Evolutionary conservation across 805 yeast species (phyloP), one percentile per base, ranked within the genome.

Genomic region (Kodamaea sagamina): DNA sequence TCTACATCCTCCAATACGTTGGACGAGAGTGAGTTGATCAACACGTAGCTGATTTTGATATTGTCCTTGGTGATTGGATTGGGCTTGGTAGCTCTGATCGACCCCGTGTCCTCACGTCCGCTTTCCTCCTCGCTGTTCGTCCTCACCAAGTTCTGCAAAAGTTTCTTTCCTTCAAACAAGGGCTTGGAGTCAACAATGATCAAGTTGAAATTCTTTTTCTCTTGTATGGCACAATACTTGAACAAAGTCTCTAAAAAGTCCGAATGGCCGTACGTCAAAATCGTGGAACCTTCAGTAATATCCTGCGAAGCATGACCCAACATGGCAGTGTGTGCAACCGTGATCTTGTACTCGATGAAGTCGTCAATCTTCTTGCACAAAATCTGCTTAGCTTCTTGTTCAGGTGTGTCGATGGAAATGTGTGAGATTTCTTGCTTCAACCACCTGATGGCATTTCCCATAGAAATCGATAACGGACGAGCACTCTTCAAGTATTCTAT

Each of bases 391-490:
- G 97, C 96, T 24, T 75, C 76, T 12, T 64, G 71, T 44, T 86
- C 93, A 19, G 74, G 62, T 22, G 80, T 71, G 49, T 86, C 95
- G 43, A 90, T 82, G 45, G 89, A 82, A 38, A 92, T 79, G 32
- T 78, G 75, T 0, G 97, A 81, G 43, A 93, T 92, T 61, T 87
- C 92, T 68, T 92, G 98, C 59, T 93, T 93, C 50, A 93, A 75
- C 97, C 97, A 90, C 55, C 99, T 80, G 52, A 93, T 93, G 2
- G 97, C 92, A 68, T 90, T 93, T 42, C 99, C 99, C 99, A 93
- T 93, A 1, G 96, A 79, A 2, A 90, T 86, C 43, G 93, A 82
- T 38, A 93, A 73, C 1, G 98, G 97, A 49, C 99, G 79, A 3
- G 97, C 90, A 7, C 88, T 81, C 55, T 88, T 92, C 53, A 93